Conservation (phyloP, 768 basidiomycete species). For the Phaeolepiota aurea region DNA sequence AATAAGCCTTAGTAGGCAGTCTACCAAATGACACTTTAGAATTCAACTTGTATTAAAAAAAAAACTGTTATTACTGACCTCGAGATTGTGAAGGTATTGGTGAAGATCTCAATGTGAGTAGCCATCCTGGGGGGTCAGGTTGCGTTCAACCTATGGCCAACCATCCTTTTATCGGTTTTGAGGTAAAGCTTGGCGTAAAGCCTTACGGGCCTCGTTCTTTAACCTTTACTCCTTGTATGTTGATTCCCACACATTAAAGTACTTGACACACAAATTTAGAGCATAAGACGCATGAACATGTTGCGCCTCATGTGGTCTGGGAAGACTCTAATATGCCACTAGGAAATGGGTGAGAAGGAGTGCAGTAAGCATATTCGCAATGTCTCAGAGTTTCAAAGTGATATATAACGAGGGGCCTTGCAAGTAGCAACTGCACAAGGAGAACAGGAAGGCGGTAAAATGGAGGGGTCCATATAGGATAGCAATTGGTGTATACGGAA, state of each 20-base stretch:
- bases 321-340: too few species aligned
- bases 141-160: neutral
- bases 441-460: conserved; percentile 6
- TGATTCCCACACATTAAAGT: too few species aligned
- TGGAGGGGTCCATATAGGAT: conserved; percentile 22
- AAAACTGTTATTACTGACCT: too few species aligned
- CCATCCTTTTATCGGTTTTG: neutral
- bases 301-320: too few species aligned
- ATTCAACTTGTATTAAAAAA: too few species aligned
- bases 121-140: neutral
- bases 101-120: neutral
- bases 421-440: neutral
- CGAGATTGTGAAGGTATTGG: neutral
- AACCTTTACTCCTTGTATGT: too few species aligned
- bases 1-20: neutral
- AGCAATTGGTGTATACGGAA: conserved; percentile 26
- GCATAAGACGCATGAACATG: too few species aligned
- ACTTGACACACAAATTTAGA: too few species aligned
- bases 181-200: neutral
- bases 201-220: too few species aligned
- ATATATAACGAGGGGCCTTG: neutral
- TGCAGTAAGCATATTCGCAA: too few species aligned
- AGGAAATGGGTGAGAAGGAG: too few species aligned
- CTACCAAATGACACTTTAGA: too few species aligned
- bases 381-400: neutral